Conservation (phyloP, 371 early-diverging fungal species). For the Mucor saturninus region DNA sequence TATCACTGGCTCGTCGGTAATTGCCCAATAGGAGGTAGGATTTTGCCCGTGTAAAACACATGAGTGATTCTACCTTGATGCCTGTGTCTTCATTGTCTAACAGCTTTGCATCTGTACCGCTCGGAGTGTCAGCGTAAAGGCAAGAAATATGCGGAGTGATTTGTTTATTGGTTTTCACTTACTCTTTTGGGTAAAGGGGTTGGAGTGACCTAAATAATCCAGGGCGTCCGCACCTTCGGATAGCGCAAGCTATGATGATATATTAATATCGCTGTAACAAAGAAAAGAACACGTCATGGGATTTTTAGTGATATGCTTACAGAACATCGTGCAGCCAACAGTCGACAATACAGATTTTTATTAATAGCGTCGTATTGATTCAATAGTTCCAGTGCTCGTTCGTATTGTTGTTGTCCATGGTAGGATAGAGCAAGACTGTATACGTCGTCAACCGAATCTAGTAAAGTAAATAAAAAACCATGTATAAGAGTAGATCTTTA, state of each 20-base stretch:
- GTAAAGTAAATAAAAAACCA: not conserved
- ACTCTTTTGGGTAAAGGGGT: not conserved
- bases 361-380: conserved; percentile 52
- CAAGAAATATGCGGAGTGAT: not conserved
- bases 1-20: conserved; percentile 58
- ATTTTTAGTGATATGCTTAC: conserved; percentile 27
- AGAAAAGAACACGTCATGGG: no score
- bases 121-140: no score
- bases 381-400: conserved; percentile 61
- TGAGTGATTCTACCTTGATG: conserved; percentile 62
- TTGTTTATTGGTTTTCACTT: no score
- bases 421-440: conserved; percentile 66
- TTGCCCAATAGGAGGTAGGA: conserved; percentile 60
- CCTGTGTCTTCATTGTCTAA: conserved; percentile 10
- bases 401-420: conserved; percentile 64
- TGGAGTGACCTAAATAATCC: not conserved
- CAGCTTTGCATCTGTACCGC: not conserved
- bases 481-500: not conserved
- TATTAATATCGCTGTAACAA: no score
- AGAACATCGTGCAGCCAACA: conserved; percentile 66
- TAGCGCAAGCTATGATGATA: conserved; percentile 1
- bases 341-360: conserved; percentile 62
- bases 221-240: no score
- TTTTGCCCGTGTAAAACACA: conserved; percentile 69
- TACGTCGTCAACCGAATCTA: conserved; percentile 63